A percentile compares a stretch with the other conserved stretches of the same genome.
phyloP scores from a whole-genome alignment of 1,139 yeast species.

The Hemisphaericaspora lyxosophila region DNA sequence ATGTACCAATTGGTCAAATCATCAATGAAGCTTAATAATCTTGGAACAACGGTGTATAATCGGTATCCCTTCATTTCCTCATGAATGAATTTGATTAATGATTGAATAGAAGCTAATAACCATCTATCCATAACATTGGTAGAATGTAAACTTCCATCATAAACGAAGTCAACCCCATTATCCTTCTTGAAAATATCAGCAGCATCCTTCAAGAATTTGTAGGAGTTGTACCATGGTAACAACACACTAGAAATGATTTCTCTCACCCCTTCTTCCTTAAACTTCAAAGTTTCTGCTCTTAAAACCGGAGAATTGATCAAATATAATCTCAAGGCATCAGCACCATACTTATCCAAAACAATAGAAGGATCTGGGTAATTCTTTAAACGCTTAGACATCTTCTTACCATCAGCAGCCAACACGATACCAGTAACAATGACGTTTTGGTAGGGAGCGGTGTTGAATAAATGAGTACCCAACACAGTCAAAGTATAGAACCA shows the following conservation, averaged over 20 bases:
- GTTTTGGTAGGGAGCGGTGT: slow-evolving; percentile 89
- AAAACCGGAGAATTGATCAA: slow-evolving; percentile 96
- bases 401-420: slow-evolving; percentile 96
- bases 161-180: slow-evolving; percentile 67
- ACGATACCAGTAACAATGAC: slow-evolving; percentile 97
- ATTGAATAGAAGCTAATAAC: slow-evolving; percentile 93
- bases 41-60: slow-evolving; percentile 94
- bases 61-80: slow-evolving; percentile 87
- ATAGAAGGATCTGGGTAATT: slow-evolving; percentile 94
- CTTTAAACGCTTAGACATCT: slow-evolving; percentile 97
- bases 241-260: slow-evolving; percentile 95
- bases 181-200: slow-evolving; percentile 81
- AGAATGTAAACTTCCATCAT: slow-evolving; percentile 62
- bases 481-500: slow-evolving; percentile 98
- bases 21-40: slow-evolving; percentile 81
- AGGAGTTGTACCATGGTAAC: slow-evolving; percentile 98
- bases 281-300: slow-evolving; percentile 93
- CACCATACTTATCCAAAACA: slow-evolving; percentile 87
- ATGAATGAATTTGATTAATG: slow-evolving; percentile 82
- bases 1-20: slow-evolving; percentile 98
- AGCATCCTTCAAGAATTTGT: slow-evolving; percentile 93
- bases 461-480: slow-evolving; percentile 91
- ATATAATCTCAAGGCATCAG: slow-evolving; percentile 94
- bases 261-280: slow-evolving; percentile 97
- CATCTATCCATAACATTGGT: slow-evolving; percentile 96